Evolutionary conservation across 2,329 filamentous ascomycete genomes (phyloP).

Genomic region (Diaporthe batatas): DNA sequence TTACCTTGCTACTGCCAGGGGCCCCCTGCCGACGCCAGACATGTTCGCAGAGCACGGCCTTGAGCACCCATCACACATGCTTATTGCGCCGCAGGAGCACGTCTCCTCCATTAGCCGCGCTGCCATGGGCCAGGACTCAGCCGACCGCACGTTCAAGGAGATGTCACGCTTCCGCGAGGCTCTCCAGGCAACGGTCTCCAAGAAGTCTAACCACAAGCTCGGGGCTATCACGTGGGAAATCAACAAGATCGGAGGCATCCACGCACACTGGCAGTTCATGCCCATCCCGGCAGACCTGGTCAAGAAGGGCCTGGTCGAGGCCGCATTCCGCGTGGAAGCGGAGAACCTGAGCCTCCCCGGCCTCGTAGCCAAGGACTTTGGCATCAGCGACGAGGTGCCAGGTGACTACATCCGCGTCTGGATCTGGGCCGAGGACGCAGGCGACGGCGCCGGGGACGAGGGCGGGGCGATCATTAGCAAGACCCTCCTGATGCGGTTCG

Average conservation of each 20-base stretch:
- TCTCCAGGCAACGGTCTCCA: conserved; percentile 83
- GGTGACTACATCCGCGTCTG: conserved; percentile 85
- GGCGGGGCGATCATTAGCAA: conserved; percentile 68
- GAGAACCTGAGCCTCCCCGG: conserved; percentile 75
- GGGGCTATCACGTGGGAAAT: conserved; percentile 95
- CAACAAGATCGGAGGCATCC: conserved; percentile 82
- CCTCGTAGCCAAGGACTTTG: conserved; percentile 63
- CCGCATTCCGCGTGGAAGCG: conserved; percentile 88
- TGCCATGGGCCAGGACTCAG: conserved; percentile 67
- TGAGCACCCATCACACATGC: conserved; percentile 84
- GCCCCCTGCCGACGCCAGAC: conserved; percentile 79
- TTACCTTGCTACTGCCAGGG: conserved; percentile 93
- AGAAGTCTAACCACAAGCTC: conserved; percentile 68
- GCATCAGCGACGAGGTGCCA: conserved; percentile 62
- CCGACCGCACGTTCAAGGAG: conserved; percentile 76
- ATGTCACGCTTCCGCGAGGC: conserved; percentile 85
- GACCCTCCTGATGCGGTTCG: conserved; percentile 80
- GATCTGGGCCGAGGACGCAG: conserved; percentile 76
- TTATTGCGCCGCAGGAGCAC: conserved; percentile 91
- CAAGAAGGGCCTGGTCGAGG: conserved; percentile 81
- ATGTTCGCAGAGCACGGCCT: conserved; percentile 77
- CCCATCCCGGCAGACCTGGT: conserved; percentile 79
- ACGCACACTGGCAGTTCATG: conserved; percentile 94
- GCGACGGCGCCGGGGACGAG: conserved; percentile 56
- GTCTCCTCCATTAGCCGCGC: conserved; percentile 76